These are phyloP conservation scores for Litchi chinensis DNA, from an alignment of 345 rosid species.

Conservation along the genomic window DNA sequence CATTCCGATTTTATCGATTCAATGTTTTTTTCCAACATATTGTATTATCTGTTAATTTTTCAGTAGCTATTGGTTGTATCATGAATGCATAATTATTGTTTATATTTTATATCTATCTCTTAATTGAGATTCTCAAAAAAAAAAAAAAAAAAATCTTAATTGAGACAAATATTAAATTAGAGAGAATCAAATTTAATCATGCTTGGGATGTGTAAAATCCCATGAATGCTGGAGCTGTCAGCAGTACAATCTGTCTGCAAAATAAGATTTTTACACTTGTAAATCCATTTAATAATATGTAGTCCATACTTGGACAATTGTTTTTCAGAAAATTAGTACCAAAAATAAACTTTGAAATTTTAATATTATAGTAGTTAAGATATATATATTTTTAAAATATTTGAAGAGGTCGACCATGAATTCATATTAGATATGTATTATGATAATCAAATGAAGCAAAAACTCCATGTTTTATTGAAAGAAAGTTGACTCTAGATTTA, in stretches of 20 bases:
- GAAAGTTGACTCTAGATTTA: too few species aligned
- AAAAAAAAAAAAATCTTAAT: too few species aligned
- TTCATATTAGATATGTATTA: too few species aligned
- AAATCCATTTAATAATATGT: not conserved
- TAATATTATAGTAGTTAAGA: too few species aligned
- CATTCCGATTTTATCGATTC: not conserved
- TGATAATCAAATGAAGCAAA: too few species aligned
- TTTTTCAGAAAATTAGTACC: not conserved
- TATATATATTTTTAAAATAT: too few species aligned
- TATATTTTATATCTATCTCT: not conserved
- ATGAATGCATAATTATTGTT: not conserved
- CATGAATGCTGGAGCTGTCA: not conserved
- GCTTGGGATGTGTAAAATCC: not conserved
- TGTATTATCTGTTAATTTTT: not conserved
- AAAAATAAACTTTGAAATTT: too few species aligned
- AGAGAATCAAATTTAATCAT: not conserved
- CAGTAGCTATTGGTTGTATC: not conserved
- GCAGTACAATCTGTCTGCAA: not conserved
- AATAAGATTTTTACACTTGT: not conserved
- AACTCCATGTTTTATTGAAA: too few species aligned
- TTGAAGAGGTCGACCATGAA: too few species aligned
- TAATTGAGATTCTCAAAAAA: too few species aligned
- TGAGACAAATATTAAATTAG: too few species aligned
- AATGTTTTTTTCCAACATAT: not conserved
- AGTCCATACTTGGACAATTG: too few species aligned